Evolutionary conservation across 768 basidiomycete species (phyloP).

Genomic region (Suillus subaureus): DNA sequence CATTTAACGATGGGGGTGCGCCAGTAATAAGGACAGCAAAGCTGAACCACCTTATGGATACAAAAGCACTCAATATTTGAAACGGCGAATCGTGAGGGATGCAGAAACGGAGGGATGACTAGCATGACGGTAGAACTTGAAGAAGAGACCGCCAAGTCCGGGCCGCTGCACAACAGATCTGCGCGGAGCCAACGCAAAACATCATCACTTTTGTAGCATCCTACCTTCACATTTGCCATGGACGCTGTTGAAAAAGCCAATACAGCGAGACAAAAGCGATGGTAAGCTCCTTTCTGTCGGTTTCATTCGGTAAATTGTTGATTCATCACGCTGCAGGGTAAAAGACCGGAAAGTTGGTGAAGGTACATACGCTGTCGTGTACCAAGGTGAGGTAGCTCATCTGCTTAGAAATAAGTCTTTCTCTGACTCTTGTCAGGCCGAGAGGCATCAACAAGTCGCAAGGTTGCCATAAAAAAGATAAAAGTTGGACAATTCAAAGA

Average conservation of each 20-base stretch:
- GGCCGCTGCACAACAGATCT: not conserved
- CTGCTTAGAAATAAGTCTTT: slow-evolving; percentile 14
- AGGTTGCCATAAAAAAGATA: slow-evolving; percentile 98
- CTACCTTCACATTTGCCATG: slow-evolving; percentile 45
- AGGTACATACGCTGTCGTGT: slow-evolving; percentile 96
- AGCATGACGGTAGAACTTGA: not conserved
- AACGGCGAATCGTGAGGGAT: not conserved
- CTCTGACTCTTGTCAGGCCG: slow-evolving; percentile 49
- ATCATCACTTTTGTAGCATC: not conserved
- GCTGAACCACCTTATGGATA: not conserved
- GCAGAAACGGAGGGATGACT: not conserved
- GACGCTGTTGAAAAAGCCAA: slow-evolving; percentile 85
- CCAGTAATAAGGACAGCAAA: not conserved
- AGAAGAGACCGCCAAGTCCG: not conserved
- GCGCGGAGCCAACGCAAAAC: not conserved
- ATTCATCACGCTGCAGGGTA: slow-evolving; percentile 47
- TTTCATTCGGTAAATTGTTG: slow-evolving; percentile 10
- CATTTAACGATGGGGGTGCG: not conserved
- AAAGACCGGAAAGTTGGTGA: slow-evolving; percentile 86
- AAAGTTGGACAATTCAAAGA: slow-evolving; percentile 97
- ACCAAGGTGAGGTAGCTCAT: slow-evolving; percentile 61
- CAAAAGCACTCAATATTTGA: not conserved
- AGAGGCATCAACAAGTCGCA: slow-evolving; percentile 73
- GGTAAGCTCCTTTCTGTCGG: slow-evolving; percentile 39
- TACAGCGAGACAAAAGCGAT: slow-evolving; percentile 67